Base-by-base conservation (phyloP, 2,329 filamentous ascomycete species). In the Ophiostoma triangulosporum region DNA sequence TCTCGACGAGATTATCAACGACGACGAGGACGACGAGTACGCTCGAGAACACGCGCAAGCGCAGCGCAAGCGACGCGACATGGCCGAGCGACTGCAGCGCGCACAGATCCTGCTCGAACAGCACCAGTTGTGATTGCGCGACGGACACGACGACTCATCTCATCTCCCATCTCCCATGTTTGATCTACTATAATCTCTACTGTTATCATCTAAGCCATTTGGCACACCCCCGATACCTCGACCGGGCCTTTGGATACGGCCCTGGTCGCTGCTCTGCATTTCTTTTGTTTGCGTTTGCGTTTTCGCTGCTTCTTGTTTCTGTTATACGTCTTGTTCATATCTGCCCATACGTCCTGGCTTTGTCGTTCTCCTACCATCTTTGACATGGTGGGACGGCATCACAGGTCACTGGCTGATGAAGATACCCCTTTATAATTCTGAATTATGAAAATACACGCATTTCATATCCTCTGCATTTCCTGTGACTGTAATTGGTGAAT, bases 71-170 rank as follows among this genome's bases (percentile, higher is more conserved):
- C 58, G 70, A 46, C 62, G 59, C 48, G 64, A 68, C 46, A 69
- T 64, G 55, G 64, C 67, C 50, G 68, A 69, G 38, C 64, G 72
- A 50, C 56, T 75, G 27, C 61, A 64, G 38, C 63, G 71, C 29
- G 72, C 73, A 1, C 64, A 68, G 29, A 64, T 62, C 52, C 59
- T 75, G 50, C 62, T 73, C 36, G 60, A 61, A 17, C 40, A 57
- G 50, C 43, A 46, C 43, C 29, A 46, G 26, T n/a, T 11, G 26
- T 29, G 4, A 17, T n/a, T 8, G 11, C 33, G 6, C 12, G 9
- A 12, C 14, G 33, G 33, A 36, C 33, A 36, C 15, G 33, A 12
- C 6, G 5, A 36, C 24, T 29, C 9, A 24, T 24, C 38, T 24
- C 38, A 15, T 26, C 15, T 17, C 15, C 26, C 24, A 5, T 7